These are phyloP conservation scores for Raffaelea albimanens DNA, from an alignment of 2,329 filamentous ascomycete genomes.

Conservation along the genomic window DNA sequence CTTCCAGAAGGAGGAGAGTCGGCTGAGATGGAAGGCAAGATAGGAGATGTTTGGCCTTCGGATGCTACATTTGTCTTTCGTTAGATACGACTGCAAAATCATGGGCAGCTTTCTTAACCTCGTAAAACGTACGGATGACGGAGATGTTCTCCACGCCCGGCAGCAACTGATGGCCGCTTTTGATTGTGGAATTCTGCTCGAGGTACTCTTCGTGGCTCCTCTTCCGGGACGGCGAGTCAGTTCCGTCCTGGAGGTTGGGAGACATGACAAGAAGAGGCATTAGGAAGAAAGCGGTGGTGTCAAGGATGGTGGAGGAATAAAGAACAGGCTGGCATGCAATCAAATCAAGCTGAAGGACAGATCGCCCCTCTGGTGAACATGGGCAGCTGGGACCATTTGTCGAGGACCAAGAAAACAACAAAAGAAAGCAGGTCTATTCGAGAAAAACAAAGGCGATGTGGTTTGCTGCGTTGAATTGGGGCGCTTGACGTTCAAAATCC, in stretches of 20 bases:
- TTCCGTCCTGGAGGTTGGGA: conserved; percentile 34
- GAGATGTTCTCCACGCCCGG: conserved; percentile 12
- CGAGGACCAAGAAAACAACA: too few species aligned
- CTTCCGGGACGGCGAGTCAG: conserved; percentile 32
- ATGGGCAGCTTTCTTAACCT: too few species aligned
- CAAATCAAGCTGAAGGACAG: neutral
- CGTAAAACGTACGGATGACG: neutral
- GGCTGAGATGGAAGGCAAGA: neutral
- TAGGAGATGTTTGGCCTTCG: neutral
- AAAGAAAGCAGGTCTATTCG: too few species aligned
- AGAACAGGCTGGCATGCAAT: neutral
- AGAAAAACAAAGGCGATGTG: too few species aligned
- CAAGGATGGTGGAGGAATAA: neutral
- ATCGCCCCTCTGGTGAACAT: neutral
- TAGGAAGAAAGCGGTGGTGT: conserved; percentile 4
- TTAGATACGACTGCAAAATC: too few species aligned
- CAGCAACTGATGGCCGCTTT: conserved; percentile 11
- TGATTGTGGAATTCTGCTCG: conserved; percentile 10
- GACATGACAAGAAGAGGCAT: conserved; percentile 42
- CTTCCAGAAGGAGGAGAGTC: conserved; percentile 15
- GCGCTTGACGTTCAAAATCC: too few species aligned
- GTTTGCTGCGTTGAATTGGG: too few species aligned
- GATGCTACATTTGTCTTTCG: neutral
- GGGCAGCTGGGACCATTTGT: too few species aligned
- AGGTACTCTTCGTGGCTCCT: conserved; percentile 36